These are phyloP conservation scores for Paxillus ammoniavirescens DNA, from an alignment of 768 basidiomycete genomes.

Conservation along the genomic window DNA sequence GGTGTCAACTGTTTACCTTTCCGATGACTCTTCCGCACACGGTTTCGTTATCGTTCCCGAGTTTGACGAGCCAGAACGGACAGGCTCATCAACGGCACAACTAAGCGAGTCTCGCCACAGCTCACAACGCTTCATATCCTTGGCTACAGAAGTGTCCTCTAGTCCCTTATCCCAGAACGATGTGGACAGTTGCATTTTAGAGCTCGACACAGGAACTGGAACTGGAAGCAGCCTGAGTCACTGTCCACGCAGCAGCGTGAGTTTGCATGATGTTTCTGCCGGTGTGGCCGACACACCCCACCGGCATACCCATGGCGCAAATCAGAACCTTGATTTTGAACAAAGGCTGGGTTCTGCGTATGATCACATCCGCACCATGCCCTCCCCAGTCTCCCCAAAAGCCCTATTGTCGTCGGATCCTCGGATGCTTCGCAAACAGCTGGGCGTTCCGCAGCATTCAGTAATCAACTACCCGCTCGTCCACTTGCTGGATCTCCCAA, in stretches of 20 bases:
- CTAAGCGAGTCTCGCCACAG: background rate
- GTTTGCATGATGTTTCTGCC: background rate
- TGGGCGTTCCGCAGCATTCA: conserved; percentile 31
- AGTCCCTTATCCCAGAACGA: background rate
- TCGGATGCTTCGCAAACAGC: conserved; percentile 24
- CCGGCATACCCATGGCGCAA: background rate
- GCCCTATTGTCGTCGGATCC: conserved; percentile 24
- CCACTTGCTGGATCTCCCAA: conserved; percentile 21
- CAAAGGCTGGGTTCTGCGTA: conserved; percentile 23
- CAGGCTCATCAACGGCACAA: background rate
- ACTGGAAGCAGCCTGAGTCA: background rate
- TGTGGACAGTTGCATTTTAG: background rate
- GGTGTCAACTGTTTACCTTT: conserved; percentile 23
- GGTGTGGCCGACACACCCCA: background rate
- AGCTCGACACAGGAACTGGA: background rate
- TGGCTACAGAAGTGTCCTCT: background rate
- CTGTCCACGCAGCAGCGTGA: background rate
- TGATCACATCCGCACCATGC: conserved; percentile 23
- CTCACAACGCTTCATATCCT: background rate
- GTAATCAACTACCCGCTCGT: conserved; percentile 20
- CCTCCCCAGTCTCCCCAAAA: conserved; percentile 7
- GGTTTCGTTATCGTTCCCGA: conserved; percentile 24
- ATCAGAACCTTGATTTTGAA: conserved; percentile 17
- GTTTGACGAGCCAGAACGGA: conserved; percentile 16
- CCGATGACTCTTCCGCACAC: conserved; percentile 9